Conservation (phyloP, 139 green algal genomes). For the Micractinium sp. region DNA sequence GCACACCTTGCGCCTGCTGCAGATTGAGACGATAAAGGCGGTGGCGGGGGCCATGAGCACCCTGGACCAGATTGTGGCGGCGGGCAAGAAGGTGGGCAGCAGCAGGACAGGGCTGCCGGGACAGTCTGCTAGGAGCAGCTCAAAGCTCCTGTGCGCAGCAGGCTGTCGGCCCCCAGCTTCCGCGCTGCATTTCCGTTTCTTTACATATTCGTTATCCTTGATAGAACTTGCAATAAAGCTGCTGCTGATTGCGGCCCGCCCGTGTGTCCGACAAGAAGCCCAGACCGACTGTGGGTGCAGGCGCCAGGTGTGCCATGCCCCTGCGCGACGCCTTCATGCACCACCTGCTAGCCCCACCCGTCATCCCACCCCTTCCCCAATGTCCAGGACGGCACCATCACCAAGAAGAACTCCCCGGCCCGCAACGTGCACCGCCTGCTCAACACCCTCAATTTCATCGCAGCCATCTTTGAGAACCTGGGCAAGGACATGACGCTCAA, state of each 20-base stretch:
- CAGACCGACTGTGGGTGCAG: no score
- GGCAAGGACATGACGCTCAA: constrained; percentile 39
- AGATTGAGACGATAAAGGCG: constrained; percentile 52
- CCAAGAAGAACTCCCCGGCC: constrained; percentile 67
- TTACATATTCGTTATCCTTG: no score
- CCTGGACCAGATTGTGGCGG: constrained; percentile 51
- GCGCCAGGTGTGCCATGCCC: no score
- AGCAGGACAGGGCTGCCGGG: neutral
- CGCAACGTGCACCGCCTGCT: constrained; percentile 71
- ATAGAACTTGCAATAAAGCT: no score
- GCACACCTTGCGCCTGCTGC: neutral
- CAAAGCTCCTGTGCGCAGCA: no score
- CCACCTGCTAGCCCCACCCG: neutral
- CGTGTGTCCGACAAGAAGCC: no score
- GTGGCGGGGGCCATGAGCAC: constrained; percentile 17
- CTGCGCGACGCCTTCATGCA: no score
- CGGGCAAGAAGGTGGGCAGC: constrained; percentile 50
- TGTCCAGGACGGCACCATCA: constrained; percentile 57
- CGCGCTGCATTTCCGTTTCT: no score
- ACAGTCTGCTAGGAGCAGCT: no score
- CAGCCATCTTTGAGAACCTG: constrained; percentile 62
- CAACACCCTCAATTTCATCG: constrained; percentile 66
- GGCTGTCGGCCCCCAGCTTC: no score
- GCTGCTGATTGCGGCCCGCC: no score
- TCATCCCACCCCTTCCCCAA: neutral